Evolutionary conservation across 2,329 filamentous ascomycete species (phyloP), one percentile per base, ranked within the genome.

Genomic region (Claviceps digitariae): DNA sequence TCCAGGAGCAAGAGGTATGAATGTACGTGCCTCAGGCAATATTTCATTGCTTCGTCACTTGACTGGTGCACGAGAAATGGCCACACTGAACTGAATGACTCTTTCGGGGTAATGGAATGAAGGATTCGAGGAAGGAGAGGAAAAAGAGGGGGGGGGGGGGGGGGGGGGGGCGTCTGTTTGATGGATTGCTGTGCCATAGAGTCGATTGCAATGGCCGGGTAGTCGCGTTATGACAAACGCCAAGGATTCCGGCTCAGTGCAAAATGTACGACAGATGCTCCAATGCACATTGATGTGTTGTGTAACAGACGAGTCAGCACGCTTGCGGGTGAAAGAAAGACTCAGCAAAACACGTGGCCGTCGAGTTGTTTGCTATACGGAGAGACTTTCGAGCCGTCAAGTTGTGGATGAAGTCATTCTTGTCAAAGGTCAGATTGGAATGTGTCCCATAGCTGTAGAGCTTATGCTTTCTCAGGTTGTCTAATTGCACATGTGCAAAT

Each of bases 161-260:
- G 2, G 9, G 25, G 17, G 12, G 4, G 8, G 3, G 10, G 31
- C 10, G 31, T n/a, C 38, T 43, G 51, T 52, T 48, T 34, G 51
- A 43, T 52, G 38, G 45, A 15, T 13, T 48, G 48, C 25, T 20
- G 49, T 54, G 38, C 17, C 17, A 40, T 47, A 21, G 44, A 52
- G 34, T 51, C 34, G 44, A 54, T 40, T 40, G 34, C 38, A 36
- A 43, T 21, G 34, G 10, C 15, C 53, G 53, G 53, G 49, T 54
- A 54, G 48, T 38, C 45, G 44, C 53, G 45, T 54, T n/a, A 27
- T 54, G 49, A 52, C 49, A 54, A 54, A 51, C 52, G 52, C 25
- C 47, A 41, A 50, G 46, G 52, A 50, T 41, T 41, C 29, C 40
- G 47, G 50, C 38, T 36, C 12, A 17, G 25, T 47, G 38, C 52